Percentiles rank a stretch among this genome's conserved stretches.
Conservation (phyloP, 768 basidiomycete genomes). For the Coprinopsis cinerea region DNA sequence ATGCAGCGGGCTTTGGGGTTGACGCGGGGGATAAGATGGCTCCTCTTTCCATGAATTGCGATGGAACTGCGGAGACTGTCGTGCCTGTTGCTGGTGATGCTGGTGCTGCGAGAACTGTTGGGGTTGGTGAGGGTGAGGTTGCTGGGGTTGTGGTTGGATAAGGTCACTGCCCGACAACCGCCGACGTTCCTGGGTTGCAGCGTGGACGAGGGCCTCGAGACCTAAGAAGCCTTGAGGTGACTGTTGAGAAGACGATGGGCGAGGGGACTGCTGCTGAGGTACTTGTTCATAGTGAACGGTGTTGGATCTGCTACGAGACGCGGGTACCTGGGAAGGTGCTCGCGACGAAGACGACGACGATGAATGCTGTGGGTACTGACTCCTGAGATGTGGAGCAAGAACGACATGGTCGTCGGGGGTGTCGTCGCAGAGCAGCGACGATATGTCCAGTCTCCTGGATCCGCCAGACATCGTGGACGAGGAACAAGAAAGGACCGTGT, state of each 20-base stretch:
- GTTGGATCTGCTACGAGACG: neutral
- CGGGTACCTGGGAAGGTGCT: slow-evolving; percentile 5
- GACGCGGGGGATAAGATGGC: slow-evolving; percentile 8
- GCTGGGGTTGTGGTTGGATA: slow-evolving; percentile 8
- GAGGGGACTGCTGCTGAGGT: slow-evolving; percentile 3
- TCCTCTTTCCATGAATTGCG: slow-evolving; percentile 16
- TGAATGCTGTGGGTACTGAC: slow-evolving; percentile 13
- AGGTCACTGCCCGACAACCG: slow-evolving; percentile 34
- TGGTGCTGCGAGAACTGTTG: slow-evolving; percentile 2
- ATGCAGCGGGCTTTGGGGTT: slow-evolving; percentile 11
- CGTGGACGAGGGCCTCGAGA: slow-evolving; percentile 66
- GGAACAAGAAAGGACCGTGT: slow-evolving; percentile 7
- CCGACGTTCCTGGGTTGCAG: slow-evolving; percentile 59
- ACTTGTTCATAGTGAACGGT: neutral
- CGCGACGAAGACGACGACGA: slow-evolving; percentile 12
- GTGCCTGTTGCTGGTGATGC: slow-evolving; percentile 11
- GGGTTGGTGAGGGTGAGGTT: slow-evolving; percentile 9
- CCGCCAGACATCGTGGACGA: slow-evolving; percentile 48
- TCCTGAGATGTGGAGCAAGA: slow-evolving; percentile 22
- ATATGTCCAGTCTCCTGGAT: slow-evolving; percentile 68
- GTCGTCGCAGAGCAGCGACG: slow-evolving; percentile 61
- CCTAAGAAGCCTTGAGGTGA: slow-evolving; percentile 20
- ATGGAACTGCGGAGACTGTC: slow-evolving; percentile 14
- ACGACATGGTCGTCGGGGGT: slow-evolving; percentile 16
- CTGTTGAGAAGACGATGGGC: slow-evolving; percentile 12